A percentile compares a stretch with the other conserved stretches of the same genome.
Evolutionary conservation across 176 grass and related monocot genomes (phyloP).

Genomic region (Avena insularis): DNA sequence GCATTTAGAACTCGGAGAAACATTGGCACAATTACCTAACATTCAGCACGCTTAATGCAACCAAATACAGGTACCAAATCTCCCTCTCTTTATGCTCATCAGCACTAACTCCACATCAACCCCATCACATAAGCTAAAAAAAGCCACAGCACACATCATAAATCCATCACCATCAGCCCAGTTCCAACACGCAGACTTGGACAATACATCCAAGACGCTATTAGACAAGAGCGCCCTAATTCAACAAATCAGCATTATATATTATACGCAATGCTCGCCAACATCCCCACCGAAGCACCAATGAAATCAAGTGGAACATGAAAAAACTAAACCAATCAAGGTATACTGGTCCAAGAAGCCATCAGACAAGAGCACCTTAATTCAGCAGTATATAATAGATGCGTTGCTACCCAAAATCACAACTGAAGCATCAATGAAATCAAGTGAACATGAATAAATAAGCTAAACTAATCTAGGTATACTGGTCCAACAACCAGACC

Average conservation of each 20-base stretch:
- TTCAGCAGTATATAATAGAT: neutral
- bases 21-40: neutral
- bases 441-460: neutral
- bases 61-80: neutral
- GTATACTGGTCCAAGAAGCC: neutral
- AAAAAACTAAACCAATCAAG: neutral
- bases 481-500: neutral
- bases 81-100: neutral
- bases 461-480: neutral
- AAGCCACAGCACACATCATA: neutral
- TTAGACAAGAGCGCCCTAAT: neutral
- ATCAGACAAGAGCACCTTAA: neutral
- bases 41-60: neutral
- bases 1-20: neutral
- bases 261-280: neutral
- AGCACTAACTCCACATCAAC: neutral
- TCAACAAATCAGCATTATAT: neutral
- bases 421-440: constrained; percentile 2
- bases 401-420: neutral
- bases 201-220: neutral
- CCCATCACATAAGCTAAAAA: neutral
- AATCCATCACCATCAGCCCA: neutral
- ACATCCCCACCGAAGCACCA: neutral
- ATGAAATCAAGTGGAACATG: neutral
- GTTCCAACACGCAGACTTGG: neutral